Base-by-base conservation (phyloP, 805 yeast genomes). In the Saturnispora bothae region DNA sequence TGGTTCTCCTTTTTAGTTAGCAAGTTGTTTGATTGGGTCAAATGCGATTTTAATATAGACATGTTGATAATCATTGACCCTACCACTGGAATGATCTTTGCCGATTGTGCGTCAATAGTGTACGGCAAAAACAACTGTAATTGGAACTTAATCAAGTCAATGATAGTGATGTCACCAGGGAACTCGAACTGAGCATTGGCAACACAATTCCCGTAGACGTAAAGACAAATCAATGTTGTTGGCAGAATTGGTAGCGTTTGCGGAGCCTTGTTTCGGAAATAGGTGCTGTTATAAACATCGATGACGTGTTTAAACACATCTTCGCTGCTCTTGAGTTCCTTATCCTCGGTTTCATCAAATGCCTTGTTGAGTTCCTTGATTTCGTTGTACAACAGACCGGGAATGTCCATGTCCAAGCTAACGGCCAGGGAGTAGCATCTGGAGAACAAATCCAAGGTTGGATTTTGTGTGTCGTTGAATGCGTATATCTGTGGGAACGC, bases 371-470 rank as follows among this genome's bases (percentile, higher is more conserved):
- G 56, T 25, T 64, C 63, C 3, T 52, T 48, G 7, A 65, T 50
- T 49, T 49, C 55, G 2, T 59, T 46, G 2, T 47, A 43, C 31
- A 78, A 66, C 17, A 57, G 56, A 1, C 50, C 48, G n/a, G 57
- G 59, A 10, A 76, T 59, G 37, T 78, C 73, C 36, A 84, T 51
- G 56, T 88, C 97, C 56, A 71, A 72, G 3, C 92, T 73, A 23
- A 65, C 50, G 1, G 81, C 69, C 42, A 85, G 60, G 52, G 56
- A 33, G 56, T 56, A 20, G 62, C 49, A 39, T 35, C 59, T 41
- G 21, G 46, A 43, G 13, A 22, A 35, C 3, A 23, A 14, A 5
- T 18, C 18, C 9, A 15, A 7, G 4, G 27, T 20, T n/a, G 36
- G 33, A 2, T 7, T n/a, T 4, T n/a, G 13, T 13, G 20, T 5